phyloP scores from a whole-genome alignment of 495 filamentous ascomycete species.

The Cudoniella acicularis region DNA sequence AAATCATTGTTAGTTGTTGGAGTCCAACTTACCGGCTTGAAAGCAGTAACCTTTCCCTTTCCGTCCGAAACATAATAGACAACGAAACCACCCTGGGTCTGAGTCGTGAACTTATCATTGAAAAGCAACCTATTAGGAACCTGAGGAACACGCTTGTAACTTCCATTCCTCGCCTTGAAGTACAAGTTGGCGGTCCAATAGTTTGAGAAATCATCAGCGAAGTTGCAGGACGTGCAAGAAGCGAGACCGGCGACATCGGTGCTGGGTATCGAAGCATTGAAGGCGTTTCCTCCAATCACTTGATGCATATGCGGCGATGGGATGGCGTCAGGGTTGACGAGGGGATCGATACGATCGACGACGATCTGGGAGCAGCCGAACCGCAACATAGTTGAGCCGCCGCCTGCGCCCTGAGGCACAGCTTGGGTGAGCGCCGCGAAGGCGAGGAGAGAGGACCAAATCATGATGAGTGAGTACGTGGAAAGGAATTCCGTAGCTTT shows the following conservation, averaged over 20 bases:
- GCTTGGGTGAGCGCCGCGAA: background rate
- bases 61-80: constrained; percentile 53
- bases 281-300: constrained; percentile 62
- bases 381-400: constrained; percentile 4
- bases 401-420: too few relatives aligned
- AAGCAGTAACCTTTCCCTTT: constrained; percentile 47
- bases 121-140: constrained; percentile 30
- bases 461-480: too few relatives aligned
- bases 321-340: constrained; percentile 46
- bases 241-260: constrained; percentile 44
- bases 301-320: constrained; percentile 52
- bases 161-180: constrained; percentile 57
- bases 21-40: constrained; percentile 42
- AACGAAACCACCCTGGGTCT: constrained; percentile 45
- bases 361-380: constrained; percentile 22
- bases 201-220: constrained; percentile 60
- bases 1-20: constrained; percentile 27
- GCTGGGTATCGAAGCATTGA: constrained; percentile 55
- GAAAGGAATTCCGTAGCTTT: too few relatives aligned
- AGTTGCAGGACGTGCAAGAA: constrained; percentile 57
- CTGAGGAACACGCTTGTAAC: constrained; percentile 59
- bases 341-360: constrained; percentile 59
- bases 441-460: background rate
- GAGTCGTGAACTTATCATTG: constrained; percentile 44
- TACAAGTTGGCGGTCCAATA: constrained; percentile 69